phyloP scores from a whole-genome alignment of 305 asterid genomes.

The Solanum aculeatissimum region DNA sequence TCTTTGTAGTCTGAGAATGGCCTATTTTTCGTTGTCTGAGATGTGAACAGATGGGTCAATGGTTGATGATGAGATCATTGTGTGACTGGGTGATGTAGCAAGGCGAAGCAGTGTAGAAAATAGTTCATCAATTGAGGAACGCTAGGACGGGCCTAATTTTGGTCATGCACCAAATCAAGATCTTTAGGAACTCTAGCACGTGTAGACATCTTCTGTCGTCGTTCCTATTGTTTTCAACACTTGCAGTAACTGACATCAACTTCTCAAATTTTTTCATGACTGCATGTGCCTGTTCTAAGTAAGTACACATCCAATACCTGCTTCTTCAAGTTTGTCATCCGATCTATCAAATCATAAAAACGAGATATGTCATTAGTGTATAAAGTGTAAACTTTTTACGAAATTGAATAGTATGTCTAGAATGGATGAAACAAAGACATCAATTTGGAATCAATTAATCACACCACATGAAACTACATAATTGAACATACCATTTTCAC shows the following conservation, averaged over 20 bases:
- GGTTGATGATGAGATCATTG: not conserved
- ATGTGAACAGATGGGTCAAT: not conserved
- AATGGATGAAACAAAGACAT: not conserved
- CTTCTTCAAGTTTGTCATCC: not conserved
- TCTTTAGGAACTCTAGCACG: not conserved
- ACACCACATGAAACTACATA: not conserved
- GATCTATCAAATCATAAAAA: not conserved
- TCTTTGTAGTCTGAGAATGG: not conserved
- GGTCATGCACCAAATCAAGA: not conserved
- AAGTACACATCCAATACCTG: not conserved
- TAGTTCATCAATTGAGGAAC: not conserved
- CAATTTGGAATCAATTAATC: not conserved
- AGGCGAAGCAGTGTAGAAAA: not conserved
- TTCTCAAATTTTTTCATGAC: not conserved
- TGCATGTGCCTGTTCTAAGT: not conserved
- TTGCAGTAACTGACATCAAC: not conserved
- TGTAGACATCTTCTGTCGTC: not conserved
- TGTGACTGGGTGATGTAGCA: not conserved
- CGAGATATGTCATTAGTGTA: not conserved
- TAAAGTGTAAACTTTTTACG: not conserved
- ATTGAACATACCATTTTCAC: not conserved
- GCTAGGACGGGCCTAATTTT: not conserved
- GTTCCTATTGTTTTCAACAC: not conserved
- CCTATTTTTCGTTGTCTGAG: not conserved
- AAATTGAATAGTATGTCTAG: not conserved